These are phyloP conservation scores for Exophiala mesophila DNA, from an alignment of 2,329 filamentous ascomycete genomes.

Conservation along the genomic window DNA sequence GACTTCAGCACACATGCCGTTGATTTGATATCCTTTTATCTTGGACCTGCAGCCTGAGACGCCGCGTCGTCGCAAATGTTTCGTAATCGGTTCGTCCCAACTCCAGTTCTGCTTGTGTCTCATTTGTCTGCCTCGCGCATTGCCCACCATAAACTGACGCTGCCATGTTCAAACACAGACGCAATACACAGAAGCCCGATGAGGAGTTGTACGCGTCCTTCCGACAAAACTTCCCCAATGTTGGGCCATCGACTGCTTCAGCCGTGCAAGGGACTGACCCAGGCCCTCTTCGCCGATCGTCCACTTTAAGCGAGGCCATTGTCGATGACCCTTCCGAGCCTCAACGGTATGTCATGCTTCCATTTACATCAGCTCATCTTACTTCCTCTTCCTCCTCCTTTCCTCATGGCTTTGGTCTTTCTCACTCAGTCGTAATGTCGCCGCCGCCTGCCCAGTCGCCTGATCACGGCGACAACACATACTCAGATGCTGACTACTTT, in stretches of 20 bases:
- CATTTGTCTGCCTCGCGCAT: constrained; percentile 5
- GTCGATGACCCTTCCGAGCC: constrained; percentile 23
- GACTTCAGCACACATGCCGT: constrained; percentile 15
- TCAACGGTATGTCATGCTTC: constrained; percentile 24
- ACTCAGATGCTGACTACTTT: constrained; percentile 18
- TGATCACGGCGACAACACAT: constrained; percentile 5
- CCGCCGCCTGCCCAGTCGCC: constrained; percentile 17
- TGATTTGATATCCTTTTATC: constrained; percentile 21
- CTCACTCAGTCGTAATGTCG: constrained; percentile 13
- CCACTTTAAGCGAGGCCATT: constrained; percentile 26
- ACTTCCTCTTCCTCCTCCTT: constrained; percentile 4
- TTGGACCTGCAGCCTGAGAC: constrained; percentile 23
- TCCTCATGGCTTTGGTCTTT: constrained; percentile 6
- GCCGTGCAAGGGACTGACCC: constrained; percentile 43
- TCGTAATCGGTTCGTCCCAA: constrained; percentile 42
- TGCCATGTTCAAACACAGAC: constrained; percentile 45
- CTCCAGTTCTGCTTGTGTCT: constrained; percentile 16
- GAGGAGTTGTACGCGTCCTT: constrained; percentile 81
- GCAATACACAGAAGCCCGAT: constrained; percentile 76
- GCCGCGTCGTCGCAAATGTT: constrained; percentile 37
- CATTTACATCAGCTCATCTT: constrained; percentile 14
- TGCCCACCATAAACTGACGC: constrained; percentile 13
- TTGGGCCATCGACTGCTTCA: constrained; percentile 52
- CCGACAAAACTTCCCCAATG: constrained; percentile 74
- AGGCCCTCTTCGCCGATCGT: constrained; percentile 33